A percentile compares a stretch with the other conserved stretches of the same genome.
Evolutionary conservation across 148 eudicot genomes (phyloP).

Genomic region (Diospyros kaki): DNA sequence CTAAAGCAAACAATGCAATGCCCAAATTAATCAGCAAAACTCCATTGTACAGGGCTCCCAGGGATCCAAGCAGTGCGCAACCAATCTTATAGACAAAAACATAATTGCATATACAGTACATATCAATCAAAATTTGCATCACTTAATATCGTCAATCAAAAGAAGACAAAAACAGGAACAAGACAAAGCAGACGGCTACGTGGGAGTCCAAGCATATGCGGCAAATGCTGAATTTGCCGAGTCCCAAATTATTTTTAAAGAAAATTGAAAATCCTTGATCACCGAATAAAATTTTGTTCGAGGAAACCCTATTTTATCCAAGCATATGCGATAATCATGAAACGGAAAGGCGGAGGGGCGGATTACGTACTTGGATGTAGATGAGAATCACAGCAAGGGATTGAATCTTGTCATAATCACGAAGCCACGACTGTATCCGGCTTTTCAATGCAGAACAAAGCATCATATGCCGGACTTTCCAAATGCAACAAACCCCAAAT

Average conservation of each 20-base stretch:
- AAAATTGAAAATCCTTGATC: neutral
- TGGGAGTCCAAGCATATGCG: neutral
- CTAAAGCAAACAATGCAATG: conserved; percentile 78
- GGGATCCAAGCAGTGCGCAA: conserved; percentile 84
- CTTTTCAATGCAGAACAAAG: conserved; percentile 52
- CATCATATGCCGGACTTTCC: conserved; percentile 43
- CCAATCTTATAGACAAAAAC: conserved; percentile 47
- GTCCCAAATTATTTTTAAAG: neutral
- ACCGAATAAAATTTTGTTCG: neutral
- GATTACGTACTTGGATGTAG: conserved; percentile 47
- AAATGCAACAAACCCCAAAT: neutral
- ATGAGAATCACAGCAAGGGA: conserved; percentile 57
- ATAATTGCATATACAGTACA: neutral
- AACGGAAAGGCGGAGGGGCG: neutral
- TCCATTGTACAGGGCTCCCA: conserved; percentile 77
- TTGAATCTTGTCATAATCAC: conserved; percentile 82
- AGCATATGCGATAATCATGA: neutral
- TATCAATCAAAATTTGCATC: neutral
- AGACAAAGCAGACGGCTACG: no score
- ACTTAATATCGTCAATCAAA: no score
- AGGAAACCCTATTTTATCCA: neutral
- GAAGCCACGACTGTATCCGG: conserved; percentile 68
- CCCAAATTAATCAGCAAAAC: conserved; percentile 66
- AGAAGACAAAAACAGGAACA: no score
- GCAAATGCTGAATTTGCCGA: neutral